These are phyloP conservation scores for Cynanchum wilfordii DNA, from an alignment of 257 asterid genomes.

Conservation along the genomic window DNA sequence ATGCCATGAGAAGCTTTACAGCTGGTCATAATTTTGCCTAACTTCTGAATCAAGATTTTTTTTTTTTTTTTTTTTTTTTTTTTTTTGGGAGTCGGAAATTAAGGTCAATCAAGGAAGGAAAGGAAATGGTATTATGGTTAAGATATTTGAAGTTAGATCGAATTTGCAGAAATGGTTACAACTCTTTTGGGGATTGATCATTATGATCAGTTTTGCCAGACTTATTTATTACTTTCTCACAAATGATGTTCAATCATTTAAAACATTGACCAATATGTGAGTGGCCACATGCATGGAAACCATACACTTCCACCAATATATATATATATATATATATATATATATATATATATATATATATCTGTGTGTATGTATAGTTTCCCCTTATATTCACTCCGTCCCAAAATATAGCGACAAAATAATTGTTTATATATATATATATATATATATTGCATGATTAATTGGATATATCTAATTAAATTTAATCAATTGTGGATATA, in stretches of 20 bases:
- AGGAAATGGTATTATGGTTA: too few species aligned
- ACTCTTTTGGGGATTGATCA: background rate
- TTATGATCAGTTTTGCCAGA: background rate
- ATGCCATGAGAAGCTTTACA: background rate
- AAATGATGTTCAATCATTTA: conserved; percentile 4
- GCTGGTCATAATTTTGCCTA: background rate
- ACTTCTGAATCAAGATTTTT: background rate
- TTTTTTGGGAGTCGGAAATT: background rate
- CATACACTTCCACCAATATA: too few species aligned
- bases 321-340: too few species aligned
- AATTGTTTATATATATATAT: too few species aligned
- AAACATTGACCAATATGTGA: background rate
- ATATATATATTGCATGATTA: too few species aligned
- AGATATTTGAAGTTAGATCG: too few species aligned
- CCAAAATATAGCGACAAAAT: too few species aligned
- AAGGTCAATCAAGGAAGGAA: background rate
- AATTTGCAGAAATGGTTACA: background rate
- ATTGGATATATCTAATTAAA: too few species aligned
- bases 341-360: too few species aligned
- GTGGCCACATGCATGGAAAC: background rate
- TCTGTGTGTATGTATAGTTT: too few species aligned
- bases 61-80: background rate
- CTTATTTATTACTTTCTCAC: background rate
- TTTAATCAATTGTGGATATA: too few species aligned
- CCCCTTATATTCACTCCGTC: too few species aligned